Evolutionary conservation across 306 rosid species (phyloP), one percentile per base, ranked within the genome.

Genomic region (Trichosanthes cucumerina): DNA sequence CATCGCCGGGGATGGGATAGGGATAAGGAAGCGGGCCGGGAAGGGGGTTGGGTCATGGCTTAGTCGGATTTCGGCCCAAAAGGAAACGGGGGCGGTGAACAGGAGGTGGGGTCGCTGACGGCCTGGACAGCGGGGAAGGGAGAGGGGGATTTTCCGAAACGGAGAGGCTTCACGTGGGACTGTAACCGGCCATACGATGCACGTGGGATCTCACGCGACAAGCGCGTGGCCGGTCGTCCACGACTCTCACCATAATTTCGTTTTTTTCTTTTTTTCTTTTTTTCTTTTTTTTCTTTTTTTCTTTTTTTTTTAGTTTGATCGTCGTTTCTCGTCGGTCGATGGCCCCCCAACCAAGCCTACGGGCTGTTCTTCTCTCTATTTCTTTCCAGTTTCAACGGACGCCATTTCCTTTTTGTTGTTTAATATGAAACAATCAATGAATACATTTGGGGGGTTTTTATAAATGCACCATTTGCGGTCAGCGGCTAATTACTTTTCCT

Each of bases 1-100:
- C n/a, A n/a, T n/a, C n/a, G n/a, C n/a, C n/a, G n/a, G 91, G 71
- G 9, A 15, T 19, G 88, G 85, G 88, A 90, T n/a, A 87, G 87
- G 81, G 86, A 76, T 81, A 84, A 84, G 53, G 59, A 84, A 26
- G 84, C 83, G 70, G 70, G 82, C 81, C 68, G 68, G 68, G 38
- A 60, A 24, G 69, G 21, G 87, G 93, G 93, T 91, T 84, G 86
- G 85, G 84, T 85, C 86, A 83, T 88, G 83, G 57, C 43, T 74
- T n/a, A 28, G 33, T 28, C 33, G 33, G 33, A 28, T 28, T 28
- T 74, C 26, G 78, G 64, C 64, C 76, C 76, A 44, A 44, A 21
- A 13, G 56, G 23, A 12, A 69, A 13, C 19, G 53, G 28, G 73
- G 12, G 18, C 21, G 70, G 23, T 7, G 59, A 9, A 23, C 5